Evolutionary conservation across 495 filamentous ascomycete species (phyloP), one percentile per base, ranked within the genome.

Genomic region (Penicillium cataractarum): DNA sequence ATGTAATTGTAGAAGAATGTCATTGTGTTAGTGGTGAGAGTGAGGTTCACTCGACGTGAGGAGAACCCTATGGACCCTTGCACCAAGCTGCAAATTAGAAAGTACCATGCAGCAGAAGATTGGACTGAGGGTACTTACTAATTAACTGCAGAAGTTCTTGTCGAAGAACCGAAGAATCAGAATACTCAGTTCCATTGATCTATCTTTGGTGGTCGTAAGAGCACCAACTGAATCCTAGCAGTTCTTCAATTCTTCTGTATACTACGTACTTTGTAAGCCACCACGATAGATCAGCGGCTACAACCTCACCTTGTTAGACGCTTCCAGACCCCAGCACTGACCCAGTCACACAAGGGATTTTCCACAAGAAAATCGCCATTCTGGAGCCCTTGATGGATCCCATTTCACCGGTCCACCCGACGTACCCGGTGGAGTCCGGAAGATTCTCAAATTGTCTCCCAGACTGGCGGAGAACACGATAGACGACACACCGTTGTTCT

Each of bases 351-450:
- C 26, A 31, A 49, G 26, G 22, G 29, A n/a, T 40, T 37, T 46
- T n/a, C 15, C 52, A 48, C 10, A 9, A 12, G 5, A 42, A 52
- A 9, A 22, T 40, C 32, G n/a, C 51, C 58, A 46, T 31, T 37
- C 53, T 35, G 51, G 59, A 56, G 51, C 32, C 52, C 51, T 54
- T 7, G 27, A 54, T 19, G 29, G 49, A 52, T 17, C 49, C 49
- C 42, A 46, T 24, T 21, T 24, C 19, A 13, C 42, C 42, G 21
- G 21, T 21, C 21, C 42, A 46, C 6, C 42, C 42, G 35, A 39
- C 35, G 46, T 29, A 29, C 0, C 26, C 46, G 46, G 46, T 29
- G 46, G 46, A n/a, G 24, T 29, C 46, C 24, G 24, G 46, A 27
- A 27, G 46, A 50, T 29, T 50, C 24, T 27, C 22, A 15, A 50